These are phyloP conservation scores for Rhynchospora breviuscula DNA, from an alignment of 176 grass and related monocot species.

Conservation along the genomic window DNA sequence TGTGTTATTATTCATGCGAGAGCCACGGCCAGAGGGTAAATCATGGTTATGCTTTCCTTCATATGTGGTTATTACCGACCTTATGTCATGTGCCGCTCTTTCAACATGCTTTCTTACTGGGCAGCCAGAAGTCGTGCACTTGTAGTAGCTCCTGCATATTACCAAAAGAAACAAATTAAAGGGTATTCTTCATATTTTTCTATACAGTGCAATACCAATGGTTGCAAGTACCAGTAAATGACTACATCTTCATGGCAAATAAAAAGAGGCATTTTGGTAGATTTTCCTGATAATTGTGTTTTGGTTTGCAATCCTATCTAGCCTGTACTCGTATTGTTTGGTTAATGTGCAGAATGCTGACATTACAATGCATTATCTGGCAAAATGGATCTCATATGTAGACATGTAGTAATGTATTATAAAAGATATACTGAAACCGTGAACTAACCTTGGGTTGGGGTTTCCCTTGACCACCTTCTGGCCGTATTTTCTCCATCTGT, in stretches of 20 bases:
- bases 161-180: background rate
- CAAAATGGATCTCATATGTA: background rate
- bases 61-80: constrained; percentile 38
- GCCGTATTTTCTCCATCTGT: constrained; percentile 37
- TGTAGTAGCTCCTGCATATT: constrained; percentile 38
- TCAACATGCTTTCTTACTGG: constrained; percentile 41
- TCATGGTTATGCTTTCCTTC: constrained; percentile 45
- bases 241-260: background rate
- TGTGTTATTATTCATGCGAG: constrained; percentile 1
- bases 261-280: background rate
- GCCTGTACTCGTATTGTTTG: background rate
- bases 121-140: constrained; percentile 32
- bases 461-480: constrained; percentile 44
- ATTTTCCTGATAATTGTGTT: background rate
- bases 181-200: background rate
- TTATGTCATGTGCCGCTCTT: constrained; percentile 31
- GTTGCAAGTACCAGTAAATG: background rate
- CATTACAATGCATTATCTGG: background rate
- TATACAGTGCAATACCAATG: background rate
- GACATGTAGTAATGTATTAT: background rate
- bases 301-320: background rate
- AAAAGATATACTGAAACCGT: background rate
- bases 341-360: background rate
- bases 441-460: constrained; percentile 32
- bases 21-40: constrained; percentile 28